Evolutionary conservation across 495 filamentous ascomycete species (phyloP).

Genomic region (Bacidia rubella): DNA sequence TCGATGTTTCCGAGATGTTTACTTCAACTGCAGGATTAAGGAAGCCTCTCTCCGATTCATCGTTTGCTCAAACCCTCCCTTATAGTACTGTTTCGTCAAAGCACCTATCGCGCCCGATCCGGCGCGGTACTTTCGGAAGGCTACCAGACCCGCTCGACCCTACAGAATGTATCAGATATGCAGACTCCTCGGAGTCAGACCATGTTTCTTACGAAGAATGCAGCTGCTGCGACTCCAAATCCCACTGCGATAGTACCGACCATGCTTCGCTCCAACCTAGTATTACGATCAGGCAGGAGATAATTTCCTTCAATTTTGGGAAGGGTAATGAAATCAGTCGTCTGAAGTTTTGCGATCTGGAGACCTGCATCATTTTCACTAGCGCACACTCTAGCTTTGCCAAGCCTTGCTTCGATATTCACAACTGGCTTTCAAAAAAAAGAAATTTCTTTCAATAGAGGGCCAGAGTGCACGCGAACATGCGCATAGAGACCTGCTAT

Average conservation of each 20-base stretch:
- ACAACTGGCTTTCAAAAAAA: too few relatives aligned
- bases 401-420: too few relatives aligned
- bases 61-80: conserved; percentile 87
- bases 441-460: too few relatives aligned
- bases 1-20: conserved; percentile 27
- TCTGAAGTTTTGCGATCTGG: too few relatives aligned
- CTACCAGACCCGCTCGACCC: conserved; percentile 85
- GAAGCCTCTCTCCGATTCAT: conserved; percentile 89
- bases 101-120: conserved; percentile 44
- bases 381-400: too few relatives aligned
- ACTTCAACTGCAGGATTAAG: conserved; percentile 85
- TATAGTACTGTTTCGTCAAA: conserved; percentile 87
- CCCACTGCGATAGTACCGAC: conserved; percentile 62
- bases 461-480: not conserved
- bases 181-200: not conserved
- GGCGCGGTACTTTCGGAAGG: conserved; percentile 68
- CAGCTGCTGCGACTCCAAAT: conserved; percentile 62
- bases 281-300: not conserved
- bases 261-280: conserved; percentile 38
- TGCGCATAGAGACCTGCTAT: conserved; percentile 64
- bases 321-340: too few relatives aligned
- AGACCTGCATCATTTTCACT: too few relatives aligned
- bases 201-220: conserved; percentile 51
- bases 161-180: conserved; percentile 25
- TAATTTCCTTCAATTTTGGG: too few relatives aligned